Evolutionary conservation across 345 rosid species (phyloP), one percentile per base, ranked within the genome.

Genomic region (Cardamine occulta): DNA sequence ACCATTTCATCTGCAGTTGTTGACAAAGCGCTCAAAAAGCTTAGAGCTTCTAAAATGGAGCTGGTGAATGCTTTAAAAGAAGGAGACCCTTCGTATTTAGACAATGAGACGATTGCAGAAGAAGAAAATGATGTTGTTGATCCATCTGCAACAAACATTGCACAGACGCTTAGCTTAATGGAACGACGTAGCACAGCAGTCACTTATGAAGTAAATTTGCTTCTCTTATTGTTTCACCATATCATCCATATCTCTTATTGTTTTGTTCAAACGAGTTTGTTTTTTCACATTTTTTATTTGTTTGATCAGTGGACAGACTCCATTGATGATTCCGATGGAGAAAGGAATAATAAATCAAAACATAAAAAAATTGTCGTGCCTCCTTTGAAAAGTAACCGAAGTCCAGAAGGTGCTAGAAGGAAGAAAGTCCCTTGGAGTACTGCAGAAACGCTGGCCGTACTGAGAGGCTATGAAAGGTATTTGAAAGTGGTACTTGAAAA

Each of bases 271-370:
- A 52, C 28, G 37, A 60, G 47, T 47, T 19, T 53, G 15, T 32
- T 70, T 60, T 60, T 55, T 66, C 47, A 65, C 31, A 37, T 15
- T 39, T 18, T 65, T 23, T 44, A 14, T 60, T 26, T 71, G 48
- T 65, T 65, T 72, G 76, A 58, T 78, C 61, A 78, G 81, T 78
- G 81, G 81, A n/a, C 73, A 66, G 81, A 78, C 64, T 73, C 81
- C 47, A 59, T 77, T 28, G 77, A 72, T 49, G 73, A 49, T 65
- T 77, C 74, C 32, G 58, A 66, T 66, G 65, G 21, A 42, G 81
- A 78, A 42, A 62, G 3, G 42, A 59, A 29, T 60, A 23, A n/a
- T 8, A 72, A 64, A 49, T 3, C 48, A 77, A 71, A 8, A 39
- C 68, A 68, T 49, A 59, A 51, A 60, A 66, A 18, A 34, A 42